A percentile compares a stretch with the other conserved stretches of the same genome.
Conservation (phyloP, 768 basidiomycete genomes). For the Boletellus ananiceps region DNA sequence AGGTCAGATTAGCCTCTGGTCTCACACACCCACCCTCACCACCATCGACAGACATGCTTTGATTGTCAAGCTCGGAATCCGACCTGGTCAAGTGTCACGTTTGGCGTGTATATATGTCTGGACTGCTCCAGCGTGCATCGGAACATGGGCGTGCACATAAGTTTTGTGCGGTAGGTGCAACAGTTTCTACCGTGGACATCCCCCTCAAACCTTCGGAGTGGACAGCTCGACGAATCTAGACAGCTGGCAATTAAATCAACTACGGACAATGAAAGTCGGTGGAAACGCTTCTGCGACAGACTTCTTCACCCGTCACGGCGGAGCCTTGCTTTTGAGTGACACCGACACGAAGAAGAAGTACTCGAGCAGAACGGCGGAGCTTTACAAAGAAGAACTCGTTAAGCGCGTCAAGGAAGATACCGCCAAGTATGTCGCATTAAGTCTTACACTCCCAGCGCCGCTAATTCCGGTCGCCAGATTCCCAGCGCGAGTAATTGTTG, state of each 20-base stretch:
- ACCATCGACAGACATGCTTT: constrained; percentile 67
- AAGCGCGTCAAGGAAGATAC: constrained; percentile 75
- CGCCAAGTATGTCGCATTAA: constrained; percentile 45
- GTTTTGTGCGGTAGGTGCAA: constrained; percentile 79
- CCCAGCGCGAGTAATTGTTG: constrained; percentile 73
- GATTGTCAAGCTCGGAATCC: constrained; percentile 96
- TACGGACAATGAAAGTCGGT: constrained; percentile 94
- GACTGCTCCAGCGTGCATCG: constrained; percentile 95
- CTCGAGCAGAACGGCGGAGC: constrained; percentile 71
- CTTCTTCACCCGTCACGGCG: constrained; percentile 88
- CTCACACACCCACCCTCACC: constrained; percentile 1
- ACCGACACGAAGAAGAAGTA: constrained; percentile 89
- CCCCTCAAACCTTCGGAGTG: constrained; percentile 18
- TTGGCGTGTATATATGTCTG: constrained; percentile 94
- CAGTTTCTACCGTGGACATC: not conserved
- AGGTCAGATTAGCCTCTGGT: constrained; percentile 39
- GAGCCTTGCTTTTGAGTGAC: constrained; percentile 60
- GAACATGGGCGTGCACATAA: constrained; percentile 97
- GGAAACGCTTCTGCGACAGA: constrained; percentile 85
- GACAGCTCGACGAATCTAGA: constrained; percentile 93
- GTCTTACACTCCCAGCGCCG: not conserved
- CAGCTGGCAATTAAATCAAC: constrained; percentile 84
- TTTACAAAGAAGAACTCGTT: constrained; percentile 91
- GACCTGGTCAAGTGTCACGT: constrained; percentile 96
- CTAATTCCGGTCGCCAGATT: constrained; percentile 44